Base-by-base conservation (phyloP, 495 filamentous ascomycete species). In the Melanomma pulvis-pyrius region DNA sequence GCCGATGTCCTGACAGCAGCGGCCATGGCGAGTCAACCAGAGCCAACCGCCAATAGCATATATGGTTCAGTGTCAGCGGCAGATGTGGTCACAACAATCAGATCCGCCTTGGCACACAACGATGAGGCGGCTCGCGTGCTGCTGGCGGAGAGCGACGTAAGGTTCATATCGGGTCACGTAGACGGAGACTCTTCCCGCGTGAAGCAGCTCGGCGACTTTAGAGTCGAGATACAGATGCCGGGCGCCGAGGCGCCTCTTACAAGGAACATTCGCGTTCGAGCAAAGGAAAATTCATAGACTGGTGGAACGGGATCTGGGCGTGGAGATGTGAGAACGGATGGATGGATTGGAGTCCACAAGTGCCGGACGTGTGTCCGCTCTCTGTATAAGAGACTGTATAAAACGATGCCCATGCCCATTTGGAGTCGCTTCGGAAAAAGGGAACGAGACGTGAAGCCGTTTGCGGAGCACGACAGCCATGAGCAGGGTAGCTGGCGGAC, bases 1-100 rank as follows among this genome's bases (percentile, higher is more conserved):
- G 74, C 70, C 1, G 73, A 75, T 24, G 70, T 73, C 22, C 61
- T 74, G 7, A 74, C 75, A 34, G 68, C 75, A 6, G 61, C 70
- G 7, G 71, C 71, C 13, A 70, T 72, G 51, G 64, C 70, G 32
- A 51, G 47, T 11, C 64, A 60, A 21, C 22, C 70, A 13, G 73
- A 77, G 29, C 55, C 66, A 19, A 47, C 44, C 17, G 13, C 64
- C 21, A 69, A 44, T 6, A 67, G 76, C 22, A 86, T 88, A 49
- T 85, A 82, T 61, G 86, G 86, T 15, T 85, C 83, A 2, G 84
- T 88, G 26, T 78, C 82, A 15, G 79, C 79, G 4, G 71, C 68
- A 4, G 86, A 88, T 73, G 79, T 88, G 47, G 79, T 75, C 21
- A 64, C 75, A 11, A 79, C 76, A 32, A 75, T 87, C 44, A 79